Percentiles rank a stretch among this genome's conserved stretches.
Conservation (phyloP, 2,329 filamentous ascomycete species). For the Trichophaea hybrida region DNA sequence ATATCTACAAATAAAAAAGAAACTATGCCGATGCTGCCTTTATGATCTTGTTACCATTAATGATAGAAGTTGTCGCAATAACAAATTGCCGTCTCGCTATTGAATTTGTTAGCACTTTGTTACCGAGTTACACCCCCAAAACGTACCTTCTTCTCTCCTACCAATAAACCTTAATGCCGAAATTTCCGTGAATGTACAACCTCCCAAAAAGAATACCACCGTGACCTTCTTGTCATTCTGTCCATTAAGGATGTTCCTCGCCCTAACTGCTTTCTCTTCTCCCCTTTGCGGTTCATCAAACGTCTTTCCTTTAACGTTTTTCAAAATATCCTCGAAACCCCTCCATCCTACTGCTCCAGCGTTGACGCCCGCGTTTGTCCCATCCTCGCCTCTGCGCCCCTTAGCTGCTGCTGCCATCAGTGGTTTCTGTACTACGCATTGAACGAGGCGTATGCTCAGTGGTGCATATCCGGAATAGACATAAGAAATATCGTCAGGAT, state of each 20-base stretch:
- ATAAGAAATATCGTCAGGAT: slow-evolving; percentile 91
- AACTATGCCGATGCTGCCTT: slow-evolving; percentile 43
- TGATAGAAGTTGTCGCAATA: slow-evolving; percentile 81
- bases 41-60: slow-evolving; percentile 82
- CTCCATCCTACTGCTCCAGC: slow-evolving; percentile 53
- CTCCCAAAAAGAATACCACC: slow-evolving; percentile 95
- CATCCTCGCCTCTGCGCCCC: slow-evolving; percentile 32
- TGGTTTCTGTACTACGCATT: slow-evolving; percentile 83
- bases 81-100: slow-evolving; percentile 61
- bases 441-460: slow-evolving; percentile 75
- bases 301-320: slow-evolving; percentile 72
- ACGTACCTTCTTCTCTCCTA: slow-evolving; percentile 51
- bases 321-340: slow-evolving; percentile 82
- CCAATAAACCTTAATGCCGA: slow-evolving; percentile 84
- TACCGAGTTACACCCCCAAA: neutral
- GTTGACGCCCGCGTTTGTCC: slow-evolving; percentile 33
- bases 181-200: slow-evolving; percentile 91
- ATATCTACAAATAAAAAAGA: neutral
- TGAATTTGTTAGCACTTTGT: neutral
- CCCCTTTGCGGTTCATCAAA: slow-evolving; percentile 88
- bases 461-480: slow-evolving; percentile 96
- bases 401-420: slow-evolving; percentile 58
- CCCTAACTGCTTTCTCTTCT: slow-evolving; percentile 82
- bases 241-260: slow-evolving; percentile 58
- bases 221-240: slow-evolving; percentile 65